phyloP scores from a whole-genome alignment of 2,329 filamentous ascomycete species.

The Claviceps digitariae region DNA sequence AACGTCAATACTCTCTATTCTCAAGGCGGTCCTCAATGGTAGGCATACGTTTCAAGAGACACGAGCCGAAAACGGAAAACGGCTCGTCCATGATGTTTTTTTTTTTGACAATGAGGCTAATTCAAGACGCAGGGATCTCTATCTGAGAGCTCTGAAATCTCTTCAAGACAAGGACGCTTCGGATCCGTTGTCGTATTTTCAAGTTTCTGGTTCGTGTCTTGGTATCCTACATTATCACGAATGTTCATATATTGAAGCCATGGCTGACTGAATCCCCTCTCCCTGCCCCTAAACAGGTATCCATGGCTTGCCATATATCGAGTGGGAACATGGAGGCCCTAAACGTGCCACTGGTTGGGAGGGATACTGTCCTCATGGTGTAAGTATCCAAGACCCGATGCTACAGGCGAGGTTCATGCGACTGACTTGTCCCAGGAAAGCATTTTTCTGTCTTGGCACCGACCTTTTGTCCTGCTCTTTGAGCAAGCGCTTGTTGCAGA shows the following conservation, averaged over 20 bases:
- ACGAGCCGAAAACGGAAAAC: neutral
- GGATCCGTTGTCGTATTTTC: conserved; percentile 35
- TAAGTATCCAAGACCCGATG: conserved; percentile 13
- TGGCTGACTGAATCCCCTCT: conserved; percentile 2
- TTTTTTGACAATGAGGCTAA: neutral
- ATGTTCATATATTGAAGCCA: neutral
- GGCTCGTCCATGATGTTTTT: neutral
- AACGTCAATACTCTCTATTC: conserved; percentile 34
- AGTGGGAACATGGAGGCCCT: conserved; percentile 28
- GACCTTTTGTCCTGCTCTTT: conserved; percentile 38
- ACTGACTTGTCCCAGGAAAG: conserved; percentile 24
- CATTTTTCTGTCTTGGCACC: conserved; percentile 42
- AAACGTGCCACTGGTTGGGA: conserved; percentile 16
- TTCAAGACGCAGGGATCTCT: conserved; percentile 28
- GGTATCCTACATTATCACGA: neutral
- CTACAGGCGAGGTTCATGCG: neutral
- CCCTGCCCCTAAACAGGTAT: conserved; percentile 18
- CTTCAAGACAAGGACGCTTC: conserved; percentile 27
- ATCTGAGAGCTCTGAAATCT: conserved; percentile 30
- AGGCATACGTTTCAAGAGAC: conserved; percentile 4
- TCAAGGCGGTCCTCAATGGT: conserved; percentile 31
- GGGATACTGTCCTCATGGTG: conserved; percentile 35
- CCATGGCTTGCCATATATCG: conserved; percentile 27
- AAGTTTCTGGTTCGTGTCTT: conserved; percentile 28
- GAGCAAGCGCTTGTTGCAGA: conserved; percentile 41